Evolutionary conservation across 2,329 filamentous ascomycete species (phyloP).

Genomic region (Phaeosphaeria sp.): DNA sequence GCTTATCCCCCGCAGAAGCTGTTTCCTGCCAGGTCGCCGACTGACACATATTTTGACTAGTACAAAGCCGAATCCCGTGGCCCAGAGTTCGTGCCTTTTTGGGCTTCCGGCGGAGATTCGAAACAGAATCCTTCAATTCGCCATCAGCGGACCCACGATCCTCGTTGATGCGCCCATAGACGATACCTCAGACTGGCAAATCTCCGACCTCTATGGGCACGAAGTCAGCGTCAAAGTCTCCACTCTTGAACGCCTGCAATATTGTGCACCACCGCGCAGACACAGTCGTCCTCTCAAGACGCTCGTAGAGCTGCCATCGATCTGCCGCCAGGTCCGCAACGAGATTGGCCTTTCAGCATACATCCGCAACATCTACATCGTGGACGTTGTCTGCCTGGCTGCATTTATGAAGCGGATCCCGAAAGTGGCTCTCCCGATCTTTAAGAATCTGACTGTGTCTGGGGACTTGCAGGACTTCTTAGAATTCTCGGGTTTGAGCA

Average conservation of each 20-base stretch:
- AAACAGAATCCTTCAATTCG: not conserved
- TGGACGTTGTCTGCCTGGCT: not conserved
- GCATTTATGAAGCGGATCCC: not conserved
- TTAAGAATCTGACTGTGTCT: not conserved
- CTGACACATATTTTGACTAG: no score
- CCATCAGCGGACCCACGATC: not conserved
- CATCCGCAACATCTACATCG: not conserved
- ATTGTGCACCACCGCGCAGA: not conserved
- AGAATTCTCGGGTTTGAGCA: not conserved
- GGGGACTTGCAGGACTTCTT: not conserved
- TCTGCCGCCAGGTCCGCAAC: not conserved
- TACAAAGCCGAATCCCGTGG: not conserved
- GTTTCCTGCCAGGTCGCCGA: no score
- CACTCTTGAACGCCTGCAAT: not conserved
- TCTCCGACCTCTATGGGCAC: not conserved
- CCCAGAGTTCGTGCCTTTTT: not conserved
- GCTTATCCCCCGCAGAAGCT: no score
- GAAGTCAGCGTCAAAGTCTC: not conserved
- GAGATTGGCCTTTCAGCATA: not conserved
- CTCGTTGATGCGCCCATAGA: not conserved
- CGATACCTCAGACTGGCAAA: not conserved
- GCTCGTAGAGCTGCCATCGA: not conserved
- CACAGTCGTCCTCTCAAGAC: not conserved
- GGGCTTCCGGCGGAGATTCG: not conserved
- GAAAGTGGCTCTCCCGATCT: not conserved